phyloP scores from a whole-genome alignment of 2,329 filamentous ascomycete genomes.

The Didymella pomorum region DNA sequence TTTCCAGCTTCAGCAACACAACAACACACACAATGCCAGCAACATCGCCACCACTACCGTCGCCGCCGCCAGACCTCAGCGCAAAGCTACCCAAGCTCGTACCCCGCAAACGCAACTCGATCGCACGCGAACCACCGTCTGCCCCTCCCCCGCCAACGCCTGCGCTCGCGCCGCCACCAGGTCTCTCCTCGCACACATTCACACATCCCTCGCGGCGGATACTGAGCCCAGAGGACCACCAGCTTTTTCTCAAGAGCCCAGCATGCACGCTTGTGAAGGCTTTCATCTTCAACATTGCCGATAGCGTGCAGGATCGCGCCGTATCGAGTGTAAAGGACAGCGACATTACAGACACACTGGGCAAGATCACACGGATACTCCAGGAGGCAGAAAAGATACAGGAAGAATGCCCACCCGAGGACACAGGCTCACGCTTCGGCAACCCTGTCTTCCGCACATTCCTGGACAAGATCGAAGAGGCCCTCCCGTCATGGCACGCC shows the following conservation, averaged over 20 bases:
- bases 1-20: background rate
- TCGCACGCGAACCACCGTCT: conserved; percentile 32
- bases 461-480: conserved; percentile 68
- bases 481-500: conserved; percentile 68
- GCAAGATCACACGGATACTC: conserved; percentile 73
- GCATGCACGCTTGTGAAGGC: conserved; percentile 79
- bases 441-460: conserved; percentile 90
- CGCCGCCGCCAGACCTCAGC: conserved; percentile 36
- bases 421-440: conserved; percentile 91
- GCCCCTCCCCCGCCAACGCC: conserved; percentile 78
- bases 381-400: conserved; percentile 73
- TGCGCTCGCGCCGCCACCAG: conserved; percentile 71
- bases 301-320: conserved; percentile 76
- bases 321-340: conserved; percentile 67
- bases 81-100: conserved; percentile 47
- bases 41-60: conserved; percentile 7
- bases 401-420: conserved; percentile 75
- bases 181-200: conserved; percentile 68
- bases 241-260: conserved; percentile 78
- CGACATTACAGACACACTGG: conserved; percentile 68
- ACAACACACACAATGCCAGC: background rate
- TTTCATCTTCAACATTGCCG: conserved; percentile 87
- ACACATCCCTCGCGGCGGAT: conserved; percentile 78
- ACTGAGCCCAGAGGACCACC: conserved; percentile 79
- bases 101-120: conserved; percentile 42